phyloP scores from a whole-genome alignment of 2,329 filamentous ascomycete species.

The Cladosporium cucumerinum region DNA sequence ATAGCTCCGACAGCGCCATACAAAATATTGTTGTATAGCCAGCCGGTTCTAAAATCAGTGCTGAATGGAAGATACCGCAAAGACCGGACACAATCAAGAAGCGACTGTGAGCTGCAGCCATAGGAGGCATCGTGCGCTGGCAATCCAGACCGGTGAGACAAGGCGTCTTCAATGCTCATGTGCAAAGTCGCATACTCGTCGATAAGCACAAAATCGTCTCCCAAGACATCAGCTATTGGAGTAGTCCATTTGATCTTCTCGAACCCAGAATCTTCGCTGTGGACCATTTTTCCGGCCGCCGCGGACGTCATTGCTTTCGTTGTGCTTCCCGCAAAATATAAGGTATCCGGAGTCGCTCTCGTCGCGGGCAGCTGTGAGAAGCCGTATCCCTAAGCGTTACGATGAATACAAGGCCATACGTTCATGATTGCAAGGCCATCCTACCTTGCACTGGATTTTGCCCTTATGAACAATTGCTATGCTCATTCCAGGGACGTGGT shows the following conservation, averaged over 20 bases:
- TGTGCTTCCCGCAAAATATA: neutral
- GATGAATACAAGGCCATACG: neutral
- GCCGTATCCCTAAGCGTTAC: neutral
- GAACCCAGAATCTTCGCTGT: neutral
- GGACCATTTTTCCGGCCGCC: neutral
- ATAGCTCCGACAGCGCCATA: neutral
- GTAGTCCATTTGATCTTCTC: slow-evolving; percentile 31
- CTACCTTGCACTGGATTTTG: neutral
- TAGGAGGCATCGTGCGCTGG: slow-evolving; percentile 25
- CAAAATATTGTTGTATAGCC: neutral
- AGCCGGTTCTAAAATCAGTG: neutral
- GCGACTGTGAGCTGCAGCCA: slow-evolving; percentile 12
- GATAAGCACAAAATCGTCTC: slow-evolving; percentile 30
- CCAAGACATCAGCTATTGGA: slow-evolving; percentile 33
- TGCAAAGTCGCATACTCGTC: slow-evolving; percentile 27
- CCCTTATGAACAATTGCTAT: neutral
- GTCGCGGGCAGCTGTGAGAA: neutral
- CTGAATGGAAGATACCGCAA: neutral
- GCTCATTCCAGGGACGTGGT: neutral
- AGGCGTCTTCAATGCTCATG: slow-evolving; percentile 33
- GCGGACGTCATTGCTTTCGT: neutral
- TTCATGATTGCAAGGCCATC: neutral
- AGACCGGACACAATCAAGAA: neutral
- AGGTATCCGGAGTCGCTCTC: neutral
- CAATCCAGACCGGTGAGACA: slow-evolving; percentile 34